phyloP scores from a whole-genome alignment of 2,329 filamentous ascomycete species.

The Nigrospora sphaerica region DNA sequence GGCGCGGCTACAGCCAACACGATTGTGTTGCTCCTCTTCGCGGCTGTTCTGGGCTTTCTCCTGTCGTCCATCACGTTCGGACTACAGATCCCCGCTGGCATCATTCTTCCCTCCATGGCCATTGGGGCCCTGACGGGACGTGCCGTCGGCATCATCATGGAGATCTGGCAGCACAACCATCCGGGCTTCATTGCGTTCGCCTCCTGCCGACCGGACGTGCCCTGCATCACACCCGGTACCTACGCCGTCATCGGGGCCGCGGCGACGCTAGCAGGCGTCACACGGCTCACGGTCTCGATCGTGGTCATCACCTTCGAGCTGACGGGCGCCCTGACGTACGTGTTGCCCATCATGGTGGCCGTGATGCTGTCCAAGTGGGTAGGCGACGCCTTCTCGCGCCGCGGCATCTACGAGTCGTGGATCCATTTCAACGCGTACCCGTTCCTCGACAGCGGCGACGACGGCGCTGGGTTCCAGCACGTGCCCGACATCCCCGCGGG shows the following conservation, averaged over 20 bases:
- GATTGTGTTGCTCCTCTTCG: slow-evolving; percentile 75
- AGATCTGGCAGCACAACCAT: slow-evolving; percentile 77
- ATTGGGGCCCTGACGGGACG: slow-evolving; percentile 88
- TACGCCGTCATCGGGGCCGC: slow-evolving; percentile 96
- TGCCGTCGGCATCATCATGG: slow-evolving; percentile 80
- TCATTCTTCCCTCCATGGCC: slow-evolving; percentile 92
- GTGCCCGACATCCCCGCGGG: slow-evolving; percentile 79
- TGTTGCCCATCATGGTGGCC: slow-evolving; percentile 96
- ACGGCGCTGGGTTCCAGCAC: slow-evolving; percentile 34
- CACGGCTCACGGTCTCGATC: slow-evolving; percentile 94
- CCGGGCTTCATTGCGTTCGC: slow-evolving; percentile 71
- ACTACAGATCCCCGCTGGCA: slow-evolving; percentile 87
- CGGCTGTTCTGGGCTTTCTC: slow-evolving; percentile 75
- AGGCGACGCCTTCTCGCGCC: slow-evolving; percentile 85
- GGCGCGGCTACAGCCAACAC: slow-evolving; percentile 76
- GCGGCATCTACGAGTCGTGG: slow-evolving; percentile 96
- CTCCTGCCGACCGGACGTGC: slow-evolving; percentile 75
- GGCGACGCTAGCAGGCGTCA: slow-evolving; percentile 87
- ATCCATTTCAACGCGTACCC: slow-evolving; percentile 95
- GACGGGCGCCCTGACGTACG: slow-evolving; percentile 90
- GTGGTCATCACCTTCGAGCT: slow-evolving; percentile 99
- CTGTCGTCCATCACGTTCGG: slow-evolving; percentile 87
- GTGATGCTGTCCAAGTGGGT: slow-evolving; percentile 99
- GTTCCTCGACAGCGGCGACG: slow-evolving; percentile 87
- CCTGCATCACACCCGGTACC: slow-evolving; percentile 87